These are phyloP conservation scores for Backusella westeae DNA, from an alignment of 192 early-diverging fungal genomes.

Conservation along the genomic window DNA sequence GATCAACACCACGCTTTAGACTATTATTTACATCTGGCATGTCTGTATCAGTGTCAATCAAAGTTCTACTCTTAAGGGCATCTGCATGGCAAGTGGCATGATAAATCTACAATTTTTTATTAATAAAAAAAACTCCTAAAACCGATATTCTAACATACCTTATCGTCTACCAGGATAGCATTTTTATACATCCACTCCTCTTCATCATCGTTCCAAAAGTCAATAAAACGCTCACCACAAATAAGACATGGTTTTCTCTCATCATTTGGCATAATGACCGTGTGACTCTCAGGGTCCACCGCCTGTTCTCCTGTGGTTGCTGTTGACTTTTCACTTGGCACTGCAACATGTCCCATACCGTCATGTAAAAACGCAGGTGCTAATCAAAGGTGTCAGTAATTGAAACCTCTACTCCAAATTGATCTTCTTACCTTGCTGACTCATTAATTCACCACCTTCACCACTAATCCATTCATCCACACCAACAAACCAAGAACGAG, in stretches of 20 bases:
- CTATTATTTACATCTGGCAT: constrained; percentile 21
- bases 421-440: constrained; percentile 27
- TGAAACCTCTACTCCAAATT: too few species aligned
- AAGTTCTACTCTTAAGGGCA: constrained; percentile 19
- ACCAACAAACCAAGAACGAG: constrained; percentile 84
- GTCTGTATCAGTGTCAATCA: not conserved
- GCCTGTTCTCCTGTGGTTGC: constrained; percentile 12
- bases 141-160: constrained; percentile 27
- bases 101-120: constrained; percentile 43
- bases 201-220: constrained; percentile 71
- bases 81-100: constrained; percentile 62
- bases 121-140: too few species aligned
- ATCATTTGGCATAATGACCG: constrained; percentile 43
- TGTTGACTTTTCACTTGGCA: constrained; percentile 13
- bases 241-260: constrained; percentile 63
- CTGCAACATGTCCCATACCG: not conserved
- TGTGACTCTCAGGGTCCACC: constrained; percentile 35
- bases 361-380: constrained; percentile 30
- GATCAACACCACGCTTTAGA: constrained; percentile 6
- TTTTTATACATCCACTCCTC: constrained; percentile 78
- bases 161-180: constrained; percentile 56
- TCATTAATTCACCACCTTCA: constrained; percentile 26
- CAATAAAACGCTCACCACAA: constrained; percentile 74
- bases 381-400: not conserved
- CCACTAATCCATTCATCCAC: constrained; percentile 54